Conservation (phyloP, 352 stramenopile genomes). For the Phytophthora macrochlamydospora region DNA sequence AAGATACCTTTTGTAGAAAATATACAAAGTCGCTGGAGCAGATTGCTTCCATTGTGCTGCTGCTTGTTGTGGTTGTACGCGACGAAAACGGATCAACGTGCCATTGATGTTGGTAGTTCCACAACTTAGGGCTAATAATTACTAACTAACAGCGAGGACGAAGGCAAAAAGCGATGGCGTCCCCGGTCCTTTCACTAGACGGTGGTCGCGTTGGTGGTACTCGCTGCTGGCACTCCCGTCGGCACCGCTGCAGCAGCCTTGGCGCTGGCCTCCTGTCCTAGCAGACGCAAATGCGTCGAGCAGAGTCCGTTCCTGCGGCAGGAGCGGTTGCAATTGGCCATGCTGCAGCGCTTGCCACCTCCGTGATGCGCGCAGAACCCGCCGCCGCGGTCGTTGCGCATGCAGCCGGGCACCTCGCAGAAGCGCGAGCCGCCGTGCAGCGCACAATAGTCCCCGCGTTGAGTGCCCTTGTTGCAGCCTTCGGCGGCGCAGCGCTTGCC, state of each 20-base stretch:
- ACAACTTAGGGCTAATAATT: constrained; percentile 16
- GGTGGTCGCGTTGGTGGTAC: constrained; percentile 12
- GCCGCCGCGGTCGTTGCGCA: constrained; percentile 80
- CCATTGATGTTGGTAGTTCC: constrained; percentile 1
- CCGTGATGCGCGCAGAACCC: constrained; percentile 74
- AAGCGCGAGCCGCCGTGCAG: constrained; percentile 81
- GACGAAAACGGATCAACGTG: neutral
- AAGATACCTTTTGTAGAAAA: too few relatives aligned
- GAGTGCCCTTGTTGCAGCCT: constrained; percentile 86
- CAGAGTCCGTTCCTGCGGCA: constrained; percentile 77
- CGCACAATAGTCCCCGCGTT: constrained; percentile 84
- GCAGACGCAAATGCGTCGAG: constrained; percentile 61
- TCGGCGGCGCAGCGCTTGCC: constrained; percentile 83
- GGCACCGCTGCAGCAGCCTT: constrained; percentile 2
- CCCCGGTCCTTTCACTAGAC: constrained; percentile 7
- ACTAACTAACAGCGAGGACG: constrained; percentile 8
- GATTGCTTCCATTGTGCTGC: too few relatives aligned
- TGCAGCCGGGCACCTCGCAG: constrained; percentile 77
- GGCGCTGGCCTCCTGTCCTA: constrained; percentile 15
- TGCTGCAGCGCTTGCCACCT: constrained; percentile 74
- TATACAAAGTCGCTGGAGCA: too few relatives aligned
- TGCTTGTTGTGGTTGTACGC: too few relatives aligned
- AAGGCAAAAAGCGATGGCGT: constrained; percentile 2
- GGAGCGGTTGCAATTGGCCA: constrained; percentile 69
- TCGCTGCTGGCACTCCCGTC: constrained; percentile 1